Percentiles rank a stretch among this genome's conserved stretches.
Evolutionary conservation across 257 asterid genomes (phyloP).

Genomic region (Nicotiana noctiflora): DNA sequence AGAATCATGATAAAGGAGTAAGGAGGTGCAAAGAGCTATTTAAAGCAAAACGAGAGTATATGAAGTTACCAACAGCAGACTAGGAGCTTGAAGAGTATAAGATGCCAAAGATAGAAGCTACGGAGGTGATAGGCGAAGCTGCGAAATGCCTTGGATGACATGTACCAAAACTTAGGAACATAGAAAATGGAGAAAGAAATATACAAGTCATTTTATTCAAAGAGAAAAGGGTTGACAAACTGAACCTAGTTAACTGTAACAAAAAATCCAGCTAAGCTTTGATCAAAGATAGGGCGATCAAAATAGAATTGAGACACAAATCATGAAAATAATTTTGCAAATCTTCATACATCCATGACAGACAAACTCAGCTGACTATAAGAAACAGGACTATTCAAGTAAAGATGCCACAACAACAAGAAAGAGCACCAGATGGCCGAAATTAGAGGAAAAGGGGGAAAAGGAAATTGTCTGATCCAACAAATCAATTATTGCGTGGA

Average conservation of each 20-base stretch:
- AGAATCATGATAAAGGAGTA: not conserved
- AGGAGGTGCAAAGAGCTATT: not conserved
- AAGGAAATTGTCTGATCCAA: no score
- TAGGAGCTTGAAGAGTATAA: not conserved
- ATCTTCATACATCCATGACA: not conserved
- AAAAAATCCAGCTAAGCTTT: not conserved
- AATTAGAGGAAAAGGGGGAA: no score
- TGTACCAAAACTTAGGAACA: not conserved
- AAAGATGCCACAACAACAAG: no score
- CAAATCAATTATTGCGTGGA: no score
- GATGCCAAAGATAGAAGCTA: not conserved
- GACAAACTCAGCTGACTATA: not conserved
- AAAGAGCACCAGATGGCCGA: no score
- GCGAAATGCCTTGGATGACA: not conserved
- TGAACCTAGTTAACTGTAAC: not conserved
- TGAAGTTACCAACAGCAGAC: not conserved
- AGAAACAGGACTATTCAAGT: not conserved
- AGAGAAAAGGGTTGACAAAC: not conserved
- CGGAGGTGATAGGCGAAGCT: not conserved
- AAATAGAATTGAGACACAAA: not conserved
- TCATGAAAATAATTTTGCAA: not conserved
- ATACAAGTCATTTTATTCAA: not conserved
- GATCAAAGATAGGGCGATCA: not conserved
- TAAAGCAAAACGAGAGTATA: not conserved
- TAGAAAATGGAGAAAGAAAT: not conserved